Evolutionary conservation across 2,329 filamentous ascomycete genomes (phyloP), one percentile per base, ranked within the genome.

Genomic region (Pseudogymnoascus sp.): DNA sequence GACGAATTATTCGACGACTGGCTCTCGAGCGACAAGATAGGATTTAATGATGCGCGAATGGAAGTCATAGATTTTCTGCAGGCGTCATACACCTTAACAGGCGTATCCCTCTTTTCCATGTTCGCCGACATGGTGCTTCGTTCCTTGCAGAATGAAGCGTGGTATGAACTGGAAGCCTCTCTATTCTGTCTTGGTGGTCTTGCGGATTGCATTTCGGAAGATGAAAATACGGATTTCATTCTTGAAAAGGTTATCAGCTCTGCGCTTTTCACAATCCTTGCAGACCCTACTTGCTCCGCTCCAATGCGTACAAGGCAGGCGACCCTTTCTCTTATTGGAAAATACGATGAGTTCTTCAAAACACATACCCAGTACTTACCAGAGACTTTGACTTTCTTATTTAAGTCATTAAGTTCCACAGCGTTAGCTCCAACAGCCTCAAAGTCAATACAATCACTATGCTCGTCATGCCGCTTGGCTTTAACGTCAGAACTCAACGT

Each of bases 61-160:
- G 91, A 95, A 69, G 86, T 92, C n/a, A 81, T 84, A 59, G 90
- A 95, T 71, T 81, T 94, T 59, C 78, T 94, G 29, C 85, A 91
- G 67, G 85, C 88, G 2, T 83, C 87, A 2, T 92, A 87, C 67
- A 79, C 86, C 2, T 74, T 88, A 13, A 80, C 82, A 42, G 84
- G 84, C 0, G 76, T 80, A 25, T 74, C 78, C 36, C 73, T 89
- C 9, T 77, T 89, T 41, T 76, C 78, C 1, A 79, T 80, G 6
- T 87, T 89, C 66, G 79, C 80, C 41, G 77, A 82, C 48, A 70
- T 84, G n/a, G 77, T 82, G 17, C 73, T 84, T 33, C 77, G 79
- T 62, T 78, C 81, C 2, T 71, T 85, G 13, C 70, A 74, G 13
- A 75, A 73, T 5, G 78, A 77, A 42, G 76, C 79, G 7, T 87